phyloP scores from a whole-genome alignment of 192 early-diverging fungal genomes.

The Backusella morwellensis region DNA sequence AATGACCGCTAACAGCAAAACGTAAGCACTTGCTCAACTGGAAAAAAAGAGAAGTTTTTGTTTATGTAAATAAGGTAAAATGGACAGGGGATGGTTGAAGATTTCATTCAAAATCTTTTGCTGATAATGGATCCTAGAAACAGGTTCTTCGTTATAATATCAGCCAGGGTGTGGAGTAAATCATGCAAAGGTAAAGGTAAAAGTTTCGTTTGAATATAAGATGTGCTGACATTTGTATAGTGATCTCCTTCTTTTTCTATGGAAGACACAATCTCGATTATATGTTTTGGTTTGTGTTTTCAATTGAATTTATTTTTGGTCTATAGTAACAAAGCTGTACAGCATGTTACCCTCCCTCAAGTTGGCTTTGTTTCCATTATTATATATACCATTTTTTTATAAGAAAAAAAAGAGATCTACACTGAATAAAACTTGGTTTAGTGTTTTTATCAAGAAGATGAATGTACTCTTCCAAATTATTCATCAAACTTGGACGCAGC shows the following conservation, averaged over 20 bases:
- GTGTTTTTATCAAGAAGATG: background rate
- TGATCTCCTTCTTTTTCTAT: background rate
- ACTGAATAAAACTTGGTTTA: background rate
- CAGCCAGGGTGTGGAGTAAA: background rate
- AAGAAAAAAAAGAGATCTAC: background rate
- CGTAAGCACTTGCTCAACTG: background rate
- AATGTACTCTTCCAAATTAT: background rate
- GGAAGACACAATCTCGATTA: background rate
- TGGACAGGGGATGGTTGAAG: background rate
- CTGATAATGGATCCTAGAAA: background rate
- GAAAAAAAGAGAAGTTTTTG: background rate
- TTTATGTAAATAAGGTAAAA: background rate
- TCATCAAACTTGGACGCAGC: background rate
- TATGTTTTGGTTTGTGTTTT: background rate
- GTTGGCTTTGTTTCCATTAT: background rate
- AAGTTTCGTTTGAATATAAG: background rate
- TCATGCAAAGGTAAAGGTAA: background rate
- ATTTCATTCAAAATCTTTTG: background rate
- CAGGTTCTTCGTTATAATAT: background rate
- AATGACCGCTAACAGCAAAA: background rate
- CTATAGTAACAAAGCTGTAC: too few relatives aligned
- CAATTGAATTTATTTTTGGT: too few relatives aligned
- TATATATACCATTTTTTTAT: background rate
- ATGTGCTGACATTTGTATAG: background rate
- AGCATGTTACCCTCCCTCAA: too few relatives aligned